Percentiles rank a stretch among this genome's conserved stretches.
Conservation (phyloP, 805 yeast genomes). For the Saturnispora quitensis region DNA sequence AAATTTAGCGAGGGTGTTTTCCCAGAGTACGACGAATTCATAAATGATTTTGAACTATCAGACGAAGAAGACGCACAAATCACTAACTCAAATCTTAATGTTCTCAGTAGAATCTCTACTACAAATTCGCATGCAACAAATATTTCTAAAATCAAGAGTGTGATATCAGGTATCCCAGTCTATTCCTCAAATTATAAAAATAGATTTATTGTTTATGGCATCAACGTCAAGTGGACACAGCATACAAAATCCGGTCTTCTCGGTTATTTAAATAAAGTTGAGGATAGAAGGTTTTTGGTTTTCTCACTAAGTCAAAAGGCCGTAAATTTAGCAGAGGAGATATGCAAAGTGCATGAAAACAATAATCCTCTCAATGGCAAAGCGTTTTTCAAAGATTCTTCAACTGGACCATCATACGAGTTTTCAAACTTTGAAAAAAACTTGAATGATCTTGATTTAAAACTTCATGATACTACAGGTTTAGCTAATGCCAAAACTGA, state of each 20-base stretch:
- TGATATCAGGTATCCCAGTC: constrained; percentile 26
- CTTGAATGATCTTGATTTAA: constrained; percentile 43
- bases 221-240: constrained; percentile 73
- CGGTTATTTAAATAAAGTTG: constrained; percentile 37
- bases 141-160: constrained; percentile 14
- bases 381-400: neutral
- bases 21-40: constrained; percentile 21
- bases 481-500: constrained; percentile 18
- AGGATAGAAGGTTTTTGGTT: constrained; percentile 20
- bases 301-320: constrained; percentile 27
- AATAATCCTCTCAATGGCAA: neutral
- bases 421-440: constrained; percentile 17
- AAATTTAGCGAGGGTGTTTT: constrained; percentile 21
- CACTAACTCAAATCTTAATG: constrained; percentile 10
- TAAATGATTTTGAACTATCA: constrained; percentile 16
- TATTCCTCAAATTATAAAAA: constrained; percentile 34
- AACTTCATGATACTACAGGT: constrained; percentile 30
- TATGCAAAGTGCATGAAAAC: constrained; percentile 12
- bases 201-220: constrained; percentile 66
- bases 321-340: constrained; percentile 23
- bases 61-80: constrained; percentile 14
- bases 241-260: constrained; percentile 50
- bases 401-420: constrained; percentile 9
- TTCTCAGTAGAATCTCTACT: constrained; percentile 12
- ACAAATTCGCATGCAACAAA: constrained; percentile 6